phyloP scores from a whole-genome alignment of 352 stramenopile species.

The Phytophthora cajani region DNA sequence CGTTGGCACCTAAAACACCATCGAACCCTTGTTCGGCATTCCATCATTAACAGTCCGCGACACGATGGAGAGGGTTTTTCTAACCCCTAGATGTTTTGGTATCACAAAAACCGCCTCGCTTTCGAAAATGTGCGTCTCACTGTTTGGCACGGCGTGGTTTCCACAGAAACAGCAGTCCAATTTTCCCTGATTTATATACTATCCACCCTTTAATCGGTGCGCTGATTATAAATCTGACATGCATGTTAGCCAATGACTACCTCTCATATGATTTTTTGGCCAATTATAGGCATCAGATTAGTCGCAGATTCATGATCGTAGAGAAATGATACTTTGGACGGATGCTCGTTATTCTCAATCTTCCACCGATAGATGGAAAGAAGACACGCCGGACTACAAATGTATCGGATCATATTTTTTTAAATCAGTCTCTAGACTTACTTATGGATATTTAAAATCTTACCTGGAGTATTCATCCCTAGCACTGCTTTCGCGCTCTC shows the following conservation, averaged over 20 bases:
- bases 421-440: neutral
- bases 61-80: neutral
- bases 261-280: neutral
- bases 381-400: neutral
- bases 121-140: neutral
- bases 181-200: neutral
- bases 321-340: neutral
- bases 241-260: neutral
- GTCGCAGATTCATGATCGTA: neutral
- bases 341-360: neutral
- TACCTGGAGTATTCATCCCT: neutral
- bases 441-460: neutral
- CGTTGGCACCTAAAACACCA: neutral
- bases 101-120: neutral
- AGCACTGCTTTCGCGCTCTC: neutral
- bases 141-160: neutral
- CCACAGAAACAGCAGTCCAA: neutral
- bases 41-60: neutral
- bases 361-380: neutral
- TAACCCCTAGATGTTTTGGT: neutral
- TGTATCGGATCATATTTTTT: neutral
- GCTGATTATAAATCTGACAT: neutral
- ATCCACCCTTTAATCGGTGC: neutral
- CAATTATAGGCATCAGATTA: neutral
- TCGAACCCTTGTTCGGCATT: conserved; percentile 65